phyloP scores from a whole-genome alignment of 768 basidiomycete genomes.

The Boletus pseudo-olivaceus region DNA sequence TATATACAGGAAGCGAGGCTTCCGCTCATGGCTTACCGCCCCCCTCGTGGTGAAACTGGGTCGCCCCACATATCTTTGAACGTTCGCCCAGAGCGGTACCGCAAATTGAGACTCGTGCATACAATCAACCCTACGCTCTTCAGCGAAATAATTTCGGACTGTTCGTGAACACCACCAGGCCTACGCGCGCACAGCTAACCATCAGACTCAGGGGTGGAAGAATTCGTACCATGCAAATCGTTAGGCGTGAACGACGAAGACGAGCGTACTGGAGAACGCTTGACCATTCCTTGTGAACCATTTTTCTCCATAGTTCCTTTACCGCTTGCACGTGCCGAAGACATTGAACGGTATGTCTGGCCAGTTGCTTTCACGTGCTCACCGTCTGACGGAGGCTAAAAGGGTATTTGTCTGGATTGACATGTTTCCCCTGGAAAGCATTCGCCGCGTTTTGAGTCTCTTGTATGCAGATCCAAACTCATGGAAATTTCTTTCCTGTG shows the following conservation, averaged over 20 bases:
- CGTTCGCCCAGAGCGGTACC: slow-evolving; percentile 46
- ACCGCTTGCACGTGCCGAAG: slow-evolving; percentile 36
- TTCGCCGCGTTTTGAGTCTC: slow-evolving; percentile 39
- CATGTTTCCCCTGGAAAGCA: slow-evolving; percentile 49
- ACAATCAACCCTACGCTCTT: slow-evolving; percentile 31
- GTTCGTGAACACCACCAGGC: slow-evolving; percentile 29
- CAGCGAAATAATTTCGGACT: slow-evolving; percentile 32
- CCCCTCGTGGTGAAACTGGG: slow-evolving; percentile 32
- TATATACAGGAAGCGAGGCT: slow-evolving; percentile 48
- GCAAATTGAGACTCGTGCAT: slow-evolving; percentile 50
- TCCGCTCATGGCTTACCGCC: slow-evolving; percentile 38
- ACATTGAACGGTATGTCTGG: slow-evolving; percentile 41
- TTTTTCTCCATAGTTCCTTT: slow-evolving; percentile 34
- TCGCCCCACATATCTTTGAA: slow-evolving; percentile 22
- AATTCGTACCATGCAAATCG: slow-evolving; percentile 33
- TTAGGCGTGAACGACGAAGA: slow-evolving; percentile 39
- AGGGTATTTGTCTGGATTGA: slow-evolving; percentile 51
- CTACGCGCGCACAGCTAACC: slow-evolving; percentile 3
- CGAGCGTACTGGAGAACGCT: slow-evolving; percentile 35
- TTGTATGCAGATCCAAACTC: slow-evolving; percentile 25
- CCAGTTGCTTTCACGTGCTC: not conserved
- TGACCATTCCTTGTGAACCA: slow-evolving; percentile 44
- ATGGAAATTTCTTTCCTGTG: slow-evolving; percentile 30
- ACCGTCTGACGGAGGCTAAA: not conserved
- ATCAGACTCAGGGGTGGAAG: slow-evolving; percentile 36